These are phyloP conservation scores for Croton laevigatus DNA, from an alignment of 441 rosid genomes.

Conservation along the genomic window DNA sequence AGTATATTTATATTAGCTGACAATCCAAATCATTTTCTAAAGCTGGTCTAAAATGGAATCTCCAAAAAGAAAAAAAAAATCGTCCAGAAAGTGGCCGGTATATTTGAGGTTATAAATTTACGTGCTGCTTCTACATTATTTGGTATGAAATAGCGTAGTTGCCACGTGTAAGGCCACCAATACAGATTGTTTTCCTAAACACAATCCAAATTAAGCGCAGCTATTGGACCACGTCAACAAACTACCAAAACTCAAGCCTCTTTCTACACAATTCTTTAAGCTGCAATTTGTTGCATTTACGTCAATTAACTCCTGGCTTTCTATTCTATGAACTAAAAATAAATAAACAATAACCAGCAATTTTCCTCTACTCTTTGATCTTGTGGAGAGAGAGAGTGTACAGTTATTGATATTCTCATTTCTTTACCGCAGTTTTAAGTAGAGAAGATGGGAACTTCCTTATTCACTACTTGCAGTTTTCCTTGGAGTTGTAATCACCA, in stretches of 20 bases:
- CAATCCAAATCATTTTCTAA: background rate
- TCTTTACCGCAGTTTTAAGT: constrained; percentile 9
- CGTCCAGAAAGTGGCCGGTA: background rate
- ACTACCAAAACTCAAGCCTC: background rate
- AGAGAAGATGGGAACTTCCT: constrained; percentile 39
- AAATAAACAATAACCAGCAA: background rate
- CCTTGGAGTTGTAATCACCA: constrained; percentile 35
- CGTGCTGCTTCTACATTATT: background rate
- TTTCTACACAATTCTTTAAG: constrained; percentile 4
- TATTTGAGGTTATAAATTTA: background rate
- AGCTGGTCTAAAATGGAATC: no score
- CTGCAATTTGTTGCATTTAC: background rate
- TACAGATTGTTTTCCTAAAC: constrained; percentile 8
- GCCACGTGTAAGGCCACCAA: constrained; percentile 31
- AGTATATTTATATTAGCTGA: no score
- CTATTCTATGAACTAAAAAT: background rate
- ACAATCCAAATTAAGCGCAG: constrained; percentile 9
- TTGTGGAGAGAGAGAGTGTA: background rate
- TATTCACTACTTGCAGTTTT: constrained; percentile 48
- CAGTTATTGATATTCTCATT: background rate
- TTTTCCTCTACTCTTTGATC: background rate
- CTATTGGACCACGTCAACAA: constrained; percentile 38
- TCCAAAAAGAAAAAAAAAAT: no score
- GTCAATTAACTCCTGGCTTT: background rate
- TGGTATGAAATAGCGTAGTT: background rate